Evolutionary conservation across 306 rosid genomes (phyloP).

Genomic region (Cicer cuneatum): DNA sequence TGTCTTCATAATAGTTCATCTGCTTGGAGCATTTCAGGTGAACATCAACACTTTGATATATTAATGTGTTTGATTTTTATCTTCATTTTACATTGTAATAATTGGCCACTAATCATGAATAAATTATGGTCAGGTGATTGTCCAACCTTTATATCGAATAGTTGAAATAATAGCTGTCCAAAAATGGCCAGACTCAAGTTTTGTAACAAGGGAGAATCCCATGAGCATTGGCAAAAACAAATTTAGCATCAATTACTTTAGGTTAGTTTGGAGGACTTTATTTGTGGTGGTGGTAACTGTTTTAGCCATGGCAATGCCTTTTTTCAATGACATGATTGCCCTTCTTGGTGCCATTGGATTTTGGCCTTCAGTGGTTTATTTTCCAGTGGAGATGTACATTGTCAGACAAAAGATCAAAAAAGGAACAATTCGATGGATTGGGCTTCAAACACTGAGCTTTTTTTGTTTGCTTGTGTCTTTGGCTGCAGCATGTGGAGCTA

Average conservation of each 20-base stretch:
- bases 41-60: not conserved
- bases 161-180: slow-evolving; percentile 51
- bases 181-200: slow-evolving; percentile 58
- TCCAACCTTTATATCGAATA: slow-evolving; percentile 53
- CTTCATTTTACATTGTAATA: not conserved
- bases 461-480: slow-evolving; percentile 54
- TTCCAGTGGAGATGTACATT: slow-evolving; percentile 71
- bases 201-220: slow-evolving; percentile 45
- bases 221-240: slow-evolving; percentile 41
- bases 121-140: slow-evolving; percentile 47
- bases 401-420: slow-evolving; percentile 49
- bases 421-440: slow-evolving; percentile 51
- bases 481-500: slow-evolving; percentile 56
- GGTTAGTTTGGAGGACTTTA: slow-evolving; percentile 62
- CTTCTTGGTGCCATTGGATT: slow-evolving; percentile 63
- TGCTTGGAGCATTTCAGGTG: slow-evolving; percentile 72
- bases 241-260: slow-evolving; percentile 49
- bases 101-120: slow-evolving; percentile 4
- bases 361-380: slow-evolving; percentile 66
- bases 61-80: not conserved
- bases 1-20: slow-evolving; percentile 56
- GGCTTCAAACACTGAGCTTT: slow-evolving; percentile 52
- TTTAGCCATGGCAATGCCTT: slow-evolving; percentile 60
- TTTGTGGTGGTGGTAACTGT: slow-evolving; percentile 48
- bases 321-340: slow-evolving; percentile 63